phyloP scores from a whole-genome alignment of 257 asterid genomes.

The Osmanthus fragrans region DNA sequence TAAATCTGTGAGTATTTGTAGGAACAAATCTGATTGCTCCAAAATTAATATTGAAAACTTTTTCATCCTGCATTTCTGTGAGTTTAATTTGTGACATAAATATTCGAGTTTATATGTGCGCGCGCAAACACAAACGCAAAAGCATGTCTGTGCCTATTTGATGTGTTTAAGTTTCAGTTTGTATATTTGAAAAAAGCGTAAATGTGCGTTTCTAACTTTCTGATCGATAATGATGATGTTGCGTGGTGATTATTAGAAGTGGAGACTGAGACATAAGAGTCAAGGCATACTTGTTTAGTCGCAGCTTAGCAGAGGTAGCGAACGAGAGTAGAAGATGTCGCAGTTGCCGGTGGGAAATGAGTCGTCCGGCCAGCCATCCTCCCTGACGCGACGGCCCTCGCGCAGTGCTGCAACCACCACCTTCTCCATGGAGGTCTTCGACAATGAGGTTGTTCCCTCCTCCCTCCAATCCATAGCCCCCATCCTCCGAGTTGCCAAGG shows the following conservation, averaged over 20 bases:
- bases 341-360: constrained; percentile 33
- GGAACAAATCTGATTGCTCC: background rate
- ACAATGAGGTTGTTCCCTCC: constrained; percentile 92
- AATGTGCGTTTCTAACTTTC: background rate
- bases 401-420: constrained; percentile 86
- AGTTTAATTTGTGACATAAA: background rate
- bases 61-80: background rate
- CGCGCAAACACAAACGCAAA: background rate
- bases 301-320: constrained; percentile 17
- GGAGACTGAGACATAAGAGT: background rate
- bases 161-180: background rate
- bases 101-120: background rate
- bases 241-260: background rate
- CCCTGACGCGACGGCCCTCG: constrained; percentile 74
- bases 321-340: constrained; percentile 33
- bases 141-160: background rate
- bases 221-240: background rate
- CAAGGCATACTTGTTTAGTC: background rate
- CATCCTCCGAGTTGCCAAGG: constrained; percentile 84
- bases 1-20: background rate
- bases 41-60: background rate
- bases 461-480: constrained; percentile 93
- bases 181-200: background rate
- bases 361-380: constrained; percentile 34
- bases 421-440: constrained; percentile 93